A percentile compares a stretch with the other conserved stretches of the same genome.
Evolutionary conservation across 768 basidiomycete species (phyloP).

Genomic region (Lactifluus hygrophoroides): DNA sequence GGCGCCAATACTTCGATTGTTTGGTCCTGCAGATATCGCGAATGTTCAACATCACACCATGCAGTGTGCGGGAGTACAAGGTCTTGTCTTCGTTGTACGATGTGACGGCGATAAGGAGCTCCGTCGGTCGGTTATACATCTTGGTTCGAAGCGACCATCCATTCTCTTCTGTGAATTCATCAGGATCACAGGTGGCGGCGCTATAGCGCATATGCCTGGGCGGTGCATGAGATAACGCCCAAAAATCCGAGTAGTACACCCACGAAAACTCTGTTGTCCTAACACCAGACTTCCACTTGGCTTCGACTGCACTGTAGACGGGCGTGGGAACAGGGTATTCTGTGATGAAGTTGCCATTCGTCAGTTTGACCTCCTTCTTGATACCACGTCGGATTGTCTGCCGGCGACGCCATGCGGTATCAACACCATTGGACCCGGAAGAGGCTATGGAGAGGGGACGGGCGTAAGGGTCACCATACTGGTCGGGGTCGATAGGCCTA

Average conservation of each 20-base stretch:
- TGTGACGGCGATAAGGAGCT: constrained; percentile 89
- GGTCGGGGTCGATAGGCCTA: constrained; percentile 41
- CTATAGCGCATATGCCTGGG: constrained; percentile 86
- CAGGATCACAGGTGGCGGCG: constrained; percentile 86
- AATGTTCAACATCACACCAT: constrained; percentile 96
- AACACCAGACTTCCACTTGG: constrained; percentile 53
- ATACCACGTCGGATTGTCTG: constrained; percentile 91
- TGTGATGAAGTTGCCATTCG: constrained; percentile 85
- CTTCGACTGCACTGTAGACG: constrained; percentile 73
- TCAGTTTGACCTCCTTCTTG: constrained; percentile 91
- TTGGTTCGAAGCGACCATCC: constrained; percentile 84
- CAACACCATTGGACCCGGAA: constrained; percentile 30
- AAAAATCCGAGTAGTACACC: constrained; percentile 27
- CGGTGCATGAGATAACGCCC: background rate
- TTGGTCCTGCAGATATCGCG: constrained; percentile 96
- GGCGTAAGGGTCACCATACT: constrained; percentile 60
- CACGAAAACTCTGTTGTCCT: constrained; percentile 89
- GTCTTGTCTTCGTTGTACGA: constrained; percentile 92
- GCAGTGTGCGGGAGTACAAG: constrained; percentile 84
- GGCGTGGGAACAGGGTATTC: constrained; percentile 86
- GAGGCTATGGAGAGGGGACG: constrained; percentile 37
- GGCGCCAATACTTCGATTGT: constrained; percentile 86
- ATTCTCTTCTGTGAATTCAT: constrained; percentile 70
- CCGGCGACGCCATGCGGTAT: constrained; percentile 51
- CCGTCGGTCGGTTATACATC: constrained; percentile 83